These are phyloP conservation scores for Starmerella davenportii DNA, from an alignment of 805 yeast genomes.

Conservation along the genomic window DNA sequence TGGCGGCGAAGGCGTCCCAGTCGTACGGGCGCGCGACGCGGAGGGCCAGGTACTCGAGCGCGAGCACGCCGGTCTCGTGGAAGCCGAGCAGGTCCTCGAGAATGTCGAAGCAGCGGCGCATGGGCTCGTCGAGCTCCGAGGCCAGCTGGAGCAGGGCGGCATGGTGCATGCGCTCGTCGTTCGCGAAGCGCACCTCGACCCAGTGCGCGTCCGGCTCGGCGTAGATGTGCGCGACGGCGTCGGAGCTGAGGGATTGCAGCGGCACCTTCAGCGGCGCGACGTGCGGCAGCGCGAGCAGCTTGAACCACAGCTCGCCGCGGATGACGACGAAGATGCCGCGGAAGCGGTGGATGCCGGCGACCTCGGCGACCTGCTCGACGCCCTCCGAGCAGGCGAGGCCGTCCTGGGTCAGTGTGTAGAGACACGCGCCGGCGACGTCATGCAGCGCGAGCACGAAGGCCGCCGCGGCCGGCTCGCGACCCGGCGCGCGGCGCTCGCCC, in stretches of 20 bases:
- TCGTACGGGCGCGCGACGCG: background rate
- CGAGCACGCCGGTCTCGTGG: slow-evolving; percentile 1
- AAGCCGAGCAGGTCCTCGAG: slow-evolving; percentile 3
- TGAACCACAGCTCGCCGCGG: background rate
- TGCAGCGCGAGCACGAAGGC: slow-evolving; percentile 3
- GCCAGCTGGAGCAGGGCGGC: background rate
- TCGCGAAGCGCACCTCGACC: background rate
- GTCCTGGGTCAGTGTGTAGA: slow-evolving; percentile 4
- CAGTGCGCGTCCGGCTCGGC: slow-evolving; percentile 3
- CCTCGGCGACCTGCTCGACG: slow-evolving; percentile 3
- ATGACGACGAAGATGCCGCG: slow-evolving; percentile 1
- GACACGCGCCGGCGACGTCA: slow-evolving; percentile 1
- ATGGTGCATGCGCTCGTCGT: background rate
- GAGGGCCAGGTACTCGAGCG: background rate
- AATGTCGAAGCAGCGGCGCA: slow-evolving; percentile 3
- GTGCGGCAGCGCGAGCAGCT: slow-evolving; percentile 5
- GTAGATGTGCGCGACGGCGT: background rate
- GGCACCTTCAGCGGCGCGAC: slow-evolving; percentile 3
- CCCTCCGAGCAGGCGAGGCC: slow-evolving; percentile 5
- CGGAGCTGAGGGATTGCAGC: background rate
- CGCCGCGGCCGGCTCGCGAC: background rate
- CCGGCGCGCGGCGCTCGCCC: background rate
- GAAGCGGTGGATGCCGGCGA: slow-evolving; percentile 6
- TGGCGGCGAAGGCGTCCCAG: slow-evolving; percentile 3
- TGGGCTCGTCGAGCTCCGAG: background rate